A percentile compares a stretch with the other conserved stretches of the same genome.
These are phyloP conservation scores for Lactarius trivialis DNA, from an alignment of 768 basidiomycete species.

Conservation along the genomic window DNA sequence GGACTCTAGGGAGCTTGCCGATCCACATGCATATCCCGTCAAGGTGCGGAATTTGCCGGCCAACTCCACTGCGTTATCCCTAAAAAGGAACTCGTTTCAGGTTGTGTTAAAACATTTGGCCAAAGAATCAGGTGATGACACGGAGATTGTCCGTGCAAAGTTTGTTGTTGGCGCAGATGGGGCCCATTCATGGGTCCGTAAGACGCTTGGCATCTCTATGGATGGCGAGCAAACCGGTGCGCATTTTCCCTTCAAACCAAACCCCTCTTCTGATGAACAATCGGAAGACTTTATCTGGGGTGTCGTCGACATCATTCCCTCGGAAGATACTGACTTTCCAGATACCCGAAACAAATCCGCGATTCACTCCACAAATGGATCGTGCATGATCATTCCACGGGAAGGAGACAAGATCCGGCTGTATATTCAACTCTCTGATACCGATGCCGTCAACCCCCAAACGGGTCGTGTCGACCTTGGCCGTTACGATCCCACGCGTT, in stretches of 20 bases:
- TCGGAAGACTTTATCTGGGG: slow-evolving; percentile 69
- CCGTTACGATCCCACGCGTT: slow-evolving; percentile 33
- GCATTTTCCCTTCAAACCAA: not conserved
- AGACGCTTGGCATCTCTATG: slow-evolving; percentile 56
- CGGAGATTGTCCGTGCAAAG: slow-evolving; percentile 60
- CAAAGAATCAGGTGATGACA: slow-evolving; percentile 31
- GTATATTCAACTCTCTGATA: slow-evolving; percentile 45
- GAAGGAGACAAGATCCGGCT: slow-evolving; percentile 42
- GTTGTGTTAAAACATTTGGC: slow-evolving; percentile 41
- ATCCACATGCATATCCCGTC: slow-evolving; percentile 34
- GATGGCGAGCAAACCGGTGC: slow-evolving; percentile 62
- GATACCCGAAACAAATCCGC: slow-evolving; percentile 44
- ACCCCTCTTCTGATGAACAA: not conserved
- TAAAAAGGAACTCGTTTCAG: slow-evolving; percentile 26
- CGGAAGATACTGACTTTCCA: slow-evolving; percentile 42
- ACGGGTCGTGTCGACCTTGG: slow-evolving; percentile 40
- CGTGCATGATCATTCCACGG: slow-evolving; percentile 47
- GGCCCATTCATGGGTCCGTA: slow-evolving; percentile 81
- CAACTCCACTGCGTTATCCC: not conserved
- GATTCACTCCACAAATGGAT: slow-evolving; percentile 46
- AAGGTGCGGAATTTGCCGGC: slow-evolving; percentile 25
- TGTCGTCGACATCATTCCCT: slow-evolving; percentile 53
- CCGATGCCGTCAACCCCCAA: slow-evolving; percentile 31
- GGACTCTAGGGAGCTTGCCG: slow-evolving; percentile 36
- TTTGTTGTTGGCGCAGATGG: slow-evolving; percentile 77